A percentile compares a stretch with the other conserved stretches of the same genome.
These are phyloP conservation scores for Wickerhamomyces strasburgensis DNA, from an alignment of 805 yeast genomes.

Conservation along the genomic window DNA sequence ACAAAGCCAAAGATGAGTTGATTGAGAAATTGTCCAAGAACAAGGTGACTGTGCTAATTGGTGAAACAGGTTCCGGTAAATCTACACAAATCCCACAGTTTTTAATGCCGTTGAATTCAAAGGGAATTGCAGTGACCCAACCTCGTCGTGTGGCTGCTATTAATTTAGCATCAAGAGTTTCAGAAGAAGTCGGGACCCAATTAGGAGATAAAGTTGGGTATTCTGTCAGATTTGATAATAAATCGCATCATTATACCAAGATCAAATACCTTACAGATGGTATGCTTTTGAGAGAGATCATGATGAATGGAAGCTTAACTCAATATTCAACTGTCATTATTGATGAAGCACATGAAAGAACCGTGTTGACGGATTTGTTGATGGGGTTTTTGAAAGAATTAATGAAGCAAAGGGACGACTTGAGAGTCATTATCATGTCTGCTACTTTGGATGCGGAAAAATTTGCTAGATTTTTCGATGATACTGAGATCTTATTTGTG, in stretches of 20 bases:
- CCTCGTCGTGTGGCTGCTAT: constrained; percentile 98
- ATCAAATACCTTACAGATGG: constrained; percentile 93
- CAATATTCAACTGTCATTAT: constrained; percentile 74
- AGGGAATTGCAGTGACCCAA: constrained; percentile 84
- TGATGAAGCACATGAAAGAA: constrained; percentile 98
- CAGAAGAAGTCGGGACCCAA: constrained; percentile 75
- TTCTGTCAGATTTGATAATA: constrained; percentile 85
- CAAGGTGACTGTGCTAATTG: constrained; percentile 77
- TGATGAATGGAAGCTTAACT: constrained; percentile 61
- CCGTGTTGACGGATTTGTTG: constrained; percentile 83
- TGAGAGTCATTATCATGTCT: constrained; percentile 84
- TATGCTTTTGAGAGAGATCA: constrained; percentile 88
- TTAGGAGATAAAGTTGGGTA: constrained; percentile 87
- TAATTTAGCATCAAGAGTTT: constrained; percentile 85
- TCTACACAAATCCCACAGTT: constrained; percentile 96
- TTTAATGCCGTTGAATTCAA: constrained; percentile 46
- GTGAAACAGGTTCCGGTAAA: constrained; percentile 98
- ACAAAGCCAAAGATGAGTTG: constrained; percentile 60
- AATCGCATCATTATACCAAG: constrained; percentile 52
- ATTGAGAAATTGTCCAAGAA: constrained; percentile 47
- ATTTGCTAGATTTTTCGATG: constrained; percentile 70
- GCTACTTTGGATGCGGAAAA: constrained; percentile 93
- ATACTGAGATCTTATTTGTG: constrained; percentile 79
- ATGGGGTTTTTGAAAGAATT: constrained; percentile 83
- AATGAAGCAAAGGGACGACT: constrained; percentile 44